Base-by-base conservation (phyloP, 2,329 filamentous ascomycete species). In the Colletotrichum tabaci region DNA sequence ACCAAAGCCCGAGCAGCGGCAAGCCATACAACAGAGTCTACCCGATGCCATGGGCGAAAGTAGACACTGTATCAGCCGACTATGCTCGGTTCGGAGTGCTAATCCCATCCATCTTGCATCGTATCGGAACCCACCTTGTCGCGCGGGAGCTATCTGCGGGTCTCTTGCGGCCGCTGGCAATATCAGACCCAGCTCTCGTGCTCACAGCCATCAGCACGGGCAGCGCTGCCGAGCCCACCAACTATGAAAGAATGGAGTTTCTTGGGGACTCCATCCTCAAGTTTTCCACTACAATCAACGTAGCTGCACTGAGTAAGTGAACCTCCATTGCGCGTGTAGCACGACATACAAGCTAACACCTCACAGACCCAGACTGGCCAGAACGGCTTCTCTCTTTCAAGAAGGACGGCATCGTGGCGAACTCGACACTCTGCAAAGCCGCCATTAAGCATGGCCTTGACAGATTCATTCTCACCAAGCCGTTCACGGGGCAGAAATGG, bases 241-340 rank as follows among this genome's bases (percentile, higher is more conserved):
- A 98, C 74, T 98, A 98, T 77, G 93, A 98, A 76, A 87, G 93
- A 3, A 84, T 97, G 0, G 96, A 98, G 78, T 97, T 97, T 75
- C 83, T 98, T 0, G 96, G 96, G 0, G 96, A 98, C 77, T 91
- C 90, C 0, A 85, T 97, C 2, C 85, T 98, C 47, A 98, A 98
- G 77, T 89, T 92, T 67, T 90, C 89, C 57, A 87, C 92, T 0
- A 90, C 91, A 0, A 79, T 94, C 1, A 91, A 94, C 66, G 85
- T 95, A 3, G 83, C 85, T 21, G 85, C 86, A 0, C 80, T 85
- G 26, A 78, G 88, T 90, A 78, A 80, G 87, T 80, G 15, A 4
- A 26, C 18, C 16, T 13, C 35, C 2, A 4, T 7, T 12, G 8
- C 13, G 23, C 15, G 55, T 18, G 55, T 26, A 6, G 10, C 30